These are phyloP conservation scores for Capronia americana DNA, from an alignment of 2,329 filamentous ascomycete genomes.

Conservation along the genomic window DNA sequence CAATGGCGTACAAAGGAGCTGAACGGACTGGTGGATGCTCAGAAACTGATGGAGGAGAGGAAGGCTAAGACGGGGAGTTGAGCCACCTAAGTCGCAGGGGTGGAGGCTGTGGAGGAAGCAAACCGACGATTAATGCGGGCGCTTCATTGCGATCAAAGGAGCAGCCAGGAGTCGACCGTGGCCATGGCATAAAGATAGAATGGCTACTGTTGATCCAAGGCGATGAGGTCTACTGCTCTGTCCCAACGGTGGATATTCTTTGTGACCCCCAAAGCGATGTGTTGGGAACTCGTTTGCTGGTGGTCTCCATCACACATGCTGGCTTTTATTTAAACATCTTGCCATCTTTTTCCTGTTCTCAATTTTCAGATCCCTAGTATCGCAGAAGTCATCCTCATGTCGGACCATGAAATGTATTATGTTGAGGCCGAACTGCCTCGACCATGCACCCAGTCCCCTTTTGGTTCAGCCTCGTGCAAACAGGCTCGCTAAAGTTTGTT, in stretches of 20 bases:
- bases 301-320: not conserved
- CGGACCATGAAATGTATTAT: not conserved
- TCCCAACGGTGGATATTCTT: not conserved
- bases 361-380: not conserved
- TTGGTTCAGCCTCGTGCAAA: not conserved
- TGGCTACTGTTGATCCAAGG: not conserved
- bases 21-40: constrained; percentile 35
- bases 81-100: not conserved
- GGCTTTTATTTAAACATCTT: not conserved
- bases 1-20: constrained; percentile 43
- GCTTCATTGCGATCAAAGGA: not conserved
- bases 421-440: not conserved
- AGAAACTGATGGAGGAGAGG: constrained; percentile 32
- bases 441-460: not conserved
- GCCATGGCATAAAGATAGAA: not conserved
- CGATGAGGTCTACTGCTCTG: not conserved
- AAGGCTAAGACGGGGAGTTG: constrained; percentile 11
- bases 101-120: too few species aligned
- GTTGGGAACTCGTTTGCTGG: not conserved
- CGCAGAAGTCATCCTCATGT: not conserved
- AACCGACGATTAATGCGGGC: not conserved
- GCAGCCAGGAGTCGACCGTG: not conserved
- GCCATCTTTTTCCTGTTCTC: not conserved
- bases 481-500: not conserved
- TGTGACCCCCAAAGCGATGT: not conserved